phyloP scores from a whole-genome alignment of 306 rosid genomes.

The Potentilla sterilis region DNA sequence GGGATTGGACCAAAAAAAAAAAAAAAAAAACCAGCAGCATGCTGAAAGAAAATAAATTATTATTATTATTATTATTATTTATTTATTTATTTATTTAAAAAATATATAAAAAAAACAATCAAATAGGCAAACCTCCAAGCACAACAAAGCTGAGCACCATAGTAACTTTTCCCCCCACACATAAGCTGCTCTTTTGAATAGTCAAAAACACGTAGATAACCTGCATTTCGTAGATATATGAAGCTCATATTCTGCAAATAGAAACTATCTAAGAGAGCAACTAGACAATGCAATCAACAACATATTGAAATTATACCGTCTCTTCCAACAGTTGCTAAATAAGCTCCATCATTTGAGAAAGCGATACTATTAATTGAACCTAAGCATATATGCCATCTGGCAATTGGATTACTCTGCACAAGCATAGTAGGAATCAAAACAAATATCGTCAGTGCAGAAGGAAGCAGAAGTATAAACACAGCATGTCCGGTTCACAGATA shows the following conservation, averaged over 20 bases:
- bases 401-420: constrained; percentile 87
- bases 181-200: constrained; percentile 78
- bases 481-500: not conserved
- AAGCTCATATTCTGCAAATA: constrained; percentile 12
- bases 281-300: constrained; percentile 11
- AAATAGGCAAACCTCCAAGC: constrained; percentile 78
- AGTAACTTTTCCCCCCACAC: constrained; percentile 97
- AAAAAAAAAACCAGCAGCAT: constrained; percentile 4
- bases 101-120: constrained; percentile 13
- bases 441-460: not conserved
- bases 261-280: not conserved
- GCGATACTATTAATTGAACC: constrained; percentile 80
- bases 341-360: constrained; percentile 78
- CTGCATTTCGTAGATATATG: constrained; percentile 43
- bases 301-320: constrained; percentile 59
- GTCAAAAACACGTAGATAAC: constrained; percentile 93
- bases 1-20: constrained; percentile 5
- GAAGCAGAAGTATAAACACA: constrained; percentile 1
- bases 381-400: constrained; percentile 98
- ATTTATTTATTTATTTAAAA: too few relatives aligned
- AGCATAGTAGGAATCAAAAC: constrained; percentile 11
- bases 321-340: constrained; percentile 88
- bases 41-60: constrained; percentile 5
- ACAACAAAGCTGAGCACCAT: constrained; percentile 93
- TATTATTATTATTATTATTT: too few relatives aligned